phyloP scores from a whole-genome alignment of 306 rosid genomes.

The Macrotyloma uniflorum region DNA sequence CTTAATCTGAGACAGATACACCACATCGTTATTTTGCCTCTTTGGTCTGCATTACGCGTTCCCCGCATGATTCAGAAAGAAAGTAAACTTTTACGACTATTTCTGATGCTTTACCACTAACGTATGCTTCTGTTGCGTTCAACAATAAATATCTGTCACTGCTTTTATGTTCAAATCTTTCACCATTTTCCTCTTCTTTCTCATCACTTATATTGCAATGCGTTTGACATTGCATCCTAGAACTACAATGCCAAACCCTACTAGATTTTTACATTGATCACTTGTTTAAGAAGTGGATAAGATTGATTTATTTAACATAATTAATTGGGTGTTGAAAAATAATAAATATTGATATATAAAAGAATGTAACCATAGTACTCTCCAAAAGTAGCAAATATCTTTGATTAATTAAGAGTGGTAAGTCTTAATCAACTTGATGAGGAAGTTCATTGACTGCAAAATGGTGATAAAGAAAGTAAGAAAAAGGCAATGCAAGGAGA shows the following conservation, averaged over 20 bases:
- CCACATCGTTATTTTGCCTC: neutral
- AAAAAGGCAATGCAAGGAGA: conserved; percentile 27
- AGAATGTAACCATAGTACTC: too few species aligned
- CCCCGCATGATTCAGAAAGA: neutral
- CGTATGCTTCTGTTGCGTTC: neutral
- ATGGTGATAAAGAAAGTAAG: conserved; percentile 20
- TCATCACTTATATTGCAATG: too few species aligned
- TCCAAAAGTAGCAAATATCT: conserved; percentile 22
- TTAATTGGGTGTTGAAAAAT: too few species aligned
- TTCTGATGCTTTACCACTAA: neutral
- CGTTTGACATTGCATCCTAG: too few species aligned
- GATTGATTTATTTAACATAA: too few species aligned
- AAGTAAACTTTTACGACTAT: neutral
- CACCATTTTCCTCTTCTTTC: too few species aligned
- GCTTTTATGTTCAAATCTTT: too few species aligned
- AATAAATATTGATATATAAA: too few species aligned
- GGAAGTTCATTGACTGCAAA: conserved; percentile 33
- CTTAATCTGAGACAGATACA: neutral
- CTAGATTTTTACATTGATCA: too few species aligned
- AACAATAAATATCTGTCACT: neutral
- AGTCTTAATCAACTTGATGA: conserved; percentile 38
- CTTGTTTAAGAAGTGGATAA: too few species aligned
- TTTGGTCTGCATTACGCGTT: conserved; percentile 13
- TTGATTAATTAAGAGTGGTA: conserved; percentile 24
- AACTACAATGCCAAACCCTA: too few species aligned